Percentiles rank a stretch among this genome's conserved stretches.
Evolutionary conservation across 2,329 filamentous ascomycete species (phyloP).

Genomic region (Talaromyces funiculosus): DNA sequence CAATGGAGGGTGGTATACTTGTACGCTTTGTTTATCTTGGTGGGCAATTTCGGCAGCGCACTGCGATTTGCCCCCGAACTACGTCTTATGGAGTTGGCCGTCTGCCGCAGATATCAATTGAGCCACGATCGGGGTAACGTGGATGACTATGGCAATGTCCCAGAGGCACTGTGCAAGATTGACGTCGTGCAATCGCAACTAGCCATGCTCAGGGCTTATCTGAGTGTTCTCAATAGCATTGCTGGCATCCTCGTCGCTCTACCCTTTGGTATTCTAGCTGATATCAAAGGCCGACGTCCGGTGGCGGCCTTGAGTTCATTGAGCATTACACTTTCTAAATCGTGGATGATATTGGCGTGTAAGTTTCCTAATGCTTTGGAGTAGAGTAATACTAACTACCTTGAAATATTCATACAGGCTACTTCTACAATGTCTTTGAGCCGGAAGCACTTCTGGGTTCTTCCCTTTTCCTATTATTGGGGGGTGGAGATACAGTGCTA

Average conservation of each 20-base stretch:
- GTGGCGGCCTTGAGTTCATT: background rate
- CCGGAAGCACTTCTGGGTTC: background rate
- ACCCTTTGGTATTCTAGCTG: background rate
- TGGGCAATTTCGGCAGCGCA: background rate
- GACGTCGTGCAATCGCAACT: background rate
- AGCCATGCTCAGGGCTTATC: background rate
- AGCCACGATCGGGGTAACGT: too few relatives aligned
- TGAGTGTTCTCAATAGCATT: background rate
- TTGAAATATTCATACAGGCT: background rate
- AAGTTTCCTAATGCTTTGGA: background rate
- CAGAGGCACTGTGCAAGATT: constrained; percentile 3
- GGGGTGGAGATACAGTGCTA: background rate
- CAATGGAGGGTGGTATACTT: background rate
- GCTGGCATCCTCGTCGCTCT: constrained; percentile 2
- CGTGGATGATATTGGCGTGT: background rate
- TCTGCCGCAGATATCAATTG: too few relatives aligned
- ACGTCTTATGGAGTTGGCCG: too few relatives aligned
- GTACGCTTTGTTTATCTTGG: background rate
- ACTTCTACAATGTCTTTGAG: constrained; percentile 5
- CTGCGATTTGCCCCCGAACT: background rate
- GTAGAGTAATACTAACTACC: background rate
- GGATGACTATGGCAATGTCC: background rate
- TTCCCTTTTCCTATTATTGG: background rate
- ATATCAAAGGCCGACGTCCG: background rate
- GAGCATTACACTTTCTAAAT: background rate